Evolutionary conservation across 768 basidiomycete species (phyloP).

Genomic region (Leccinellum rugosiceps): DNA sequence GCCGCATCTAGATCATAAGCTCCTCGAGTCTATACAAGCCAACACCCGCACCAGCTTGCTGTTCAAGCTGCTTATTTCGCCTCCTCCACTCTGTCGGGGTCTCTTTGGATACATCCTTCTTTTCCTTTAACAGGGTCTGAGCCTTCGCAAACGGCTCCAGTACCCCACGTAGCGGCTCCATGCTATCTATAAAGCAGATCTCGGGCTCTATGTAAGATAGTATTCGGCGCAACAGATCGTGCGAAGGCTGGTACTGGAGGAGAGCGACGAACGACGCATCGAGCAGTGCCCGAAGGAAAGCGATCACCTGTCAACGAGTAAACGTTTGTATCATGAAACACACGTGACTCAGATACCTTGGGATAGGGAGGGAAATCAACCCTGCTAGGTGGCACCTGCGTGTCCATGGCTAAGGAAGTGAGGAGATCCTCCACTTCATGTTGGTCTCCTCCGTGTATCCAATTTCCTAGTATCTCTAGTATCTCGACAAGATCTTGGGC

Average conservation of each 20-base stretch:
- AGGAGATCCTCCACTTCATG: constrained; percentile 21
- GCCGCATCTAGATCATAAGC: constrained; percentile 46
- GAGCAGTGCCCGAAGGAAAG: constrained; percentile 61
- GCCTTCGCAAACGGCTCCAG: constrained; percentile 61
- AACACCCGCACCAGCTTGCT: constrained; percentile 50
- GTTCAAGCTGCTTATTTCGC: constrained; percentile 50
- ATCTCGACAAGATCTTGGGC: constrained; percentile 38
- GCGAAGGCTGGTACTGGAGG: constrained; percentile 60
- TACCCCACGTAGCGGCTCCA: constrained; percentile 56
- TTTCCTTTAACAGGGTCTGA: constrained; percentile 48
- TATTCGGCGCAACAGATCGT: constrained; percentile 48
- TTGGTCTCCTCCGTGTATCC: constrained; percentile 35
- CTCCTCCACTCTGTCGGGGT: constrained; percentile 46
- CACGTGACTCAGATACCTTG: constrained; percentile 40
- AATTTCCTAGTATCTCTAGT: constrained; percentile 36
- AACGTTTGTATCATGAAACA: constrained; percentile 30
- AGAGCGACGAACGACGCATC: constrained; percentile 71
- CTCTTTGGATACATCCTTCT: constrained; percentile 32
- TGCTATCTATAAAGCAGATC: constrained; percentile 44
- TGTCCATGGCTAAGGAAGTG: constrained; percentile 18
- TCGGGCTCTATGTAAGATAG: constrained; percentile 54
- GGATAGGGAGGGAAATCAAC: constrained; percentile 24
- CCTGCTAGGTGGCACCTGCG: constrained; percentile 12
- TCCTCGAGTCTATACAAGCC: constrained; percentile 75
- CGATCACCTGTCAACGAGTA: constrained; percentile 46